Evolutionary conservation across 208 protist genomes (phyloP), one percentile per base, ranked within the genome.

Genomic region (Leishmania lainsoni): DNA sequence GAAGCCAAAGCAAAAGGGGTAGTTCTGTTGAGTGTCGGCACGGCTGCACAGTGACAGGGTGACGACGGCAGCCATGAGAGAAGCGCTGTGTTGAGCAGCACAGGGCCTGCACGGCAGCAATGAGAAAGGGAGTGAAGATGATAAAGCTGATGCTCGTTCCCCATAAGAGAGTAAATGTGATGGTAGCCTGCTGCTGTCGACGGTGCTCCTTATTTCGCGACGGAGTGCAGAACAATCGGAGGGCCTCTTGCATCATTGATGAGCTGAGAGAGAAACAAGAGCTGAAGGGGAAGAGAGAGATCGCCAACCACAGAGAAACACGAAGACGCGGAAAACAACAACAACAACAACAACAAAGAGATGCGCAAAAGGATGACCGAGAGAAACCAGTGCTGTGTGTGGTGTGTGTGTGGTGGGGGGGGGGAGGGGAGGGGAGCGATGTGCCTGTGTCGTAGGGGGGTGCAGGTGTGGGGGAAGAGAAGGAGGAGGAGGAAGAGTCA

Each of bases 1-100:
- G 16, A 92, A 32, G 26, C 88, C 90, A 70, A 97, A 95, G 42
- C 45, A 65, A 76, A 91, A 95, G 0, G 87, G 84, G 52, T 87
- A 88, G 48, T 26, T 79, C 2, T 52, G 51, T 52, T 71, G 56
- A n/a, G 65, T 73, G 1, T 35, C 66, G 26, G 45, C 69, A 5
- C 74, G 66, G 59, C 68, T 75, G 61, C 78, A 78, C n/a, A 84
- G 79, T 0, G 76, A 73, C n/a, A 78, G 81, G 4, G 84, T 86
- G 10, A 94, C 42, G 9, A 89, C 85, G 22, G 83, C 84, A 6
- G 83, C 90, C 1, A 63, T 75, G 39, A 96, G 65, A 20, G 90
- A 88, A 9, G 87, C 59, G 83, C 81, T 0, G 72, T 83, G 78
- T 96, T 87, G 16, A 94, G 79, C 52, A 89, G 59, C 0, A 91